phyloP scores from a whole-genome alignment of 169 alveolate genomes.

The Miamiensis avidus region DNA sequence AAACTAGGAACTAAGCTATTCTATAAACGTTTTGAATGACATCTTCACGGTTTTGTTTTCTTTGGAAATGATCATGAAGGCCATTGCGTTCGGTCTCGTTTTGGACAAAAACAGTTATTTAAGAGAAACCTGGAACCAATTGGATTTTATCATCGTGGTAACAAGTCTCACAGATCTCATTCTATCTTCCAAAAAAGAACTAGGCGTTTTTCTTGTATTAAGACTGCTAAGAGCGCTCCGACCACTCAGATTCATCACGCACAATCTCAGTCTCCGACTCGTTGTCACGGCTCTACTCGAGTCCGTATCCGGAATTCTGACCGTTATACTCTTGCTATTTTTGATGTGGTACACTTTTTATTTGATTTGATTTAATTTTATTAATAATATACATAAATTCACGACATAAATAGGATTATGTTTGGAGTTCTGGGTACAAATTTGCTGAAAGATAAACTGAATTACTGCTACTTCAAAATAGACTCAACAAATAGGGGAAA shows the following conservation, averaged over 20 bases:
- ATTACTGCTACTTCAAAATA: conserved; percentile 31
- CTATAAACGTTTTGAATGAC: conserved; percentile 50
- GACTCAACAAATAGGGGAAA: background rate
- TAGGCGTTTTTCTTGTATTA: conserved; percentile 34
- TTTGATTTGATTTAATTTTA: conserved; percentile 65
- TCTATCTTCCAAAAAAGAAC: conserved; percentile 32
- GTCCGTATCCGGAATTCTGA: conserved; percentile 79
- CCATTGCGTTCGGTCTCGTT: conserved; percentile 70
- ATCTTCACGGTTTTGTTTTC: conserved; percentile 66
- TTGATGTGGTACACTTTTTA: conserved; percentile 75
- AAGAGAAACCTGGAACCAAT: conserved; percentile 77
- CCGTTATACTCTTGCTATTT: conserved; percentile 71
- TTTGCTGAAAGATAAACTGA: conserved; percentile 30
- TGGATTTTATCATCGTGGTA: conserved; percentile 76
- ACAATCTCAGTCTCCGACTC: conserved; percentile 76
- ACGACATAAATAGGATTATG: conserved; percentile 26
- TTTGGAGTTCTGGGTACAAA: conserved; percentile 42
- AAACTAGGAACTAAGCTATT: conserved; percentile 28
- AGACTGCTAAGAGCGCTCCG: conserved; percentile 84
- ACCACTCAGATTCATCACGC: conserved; percentile 85
- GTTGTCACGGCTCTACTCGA: conserved; percentile 77
- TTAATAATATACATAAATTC: conserved; percentile 48
- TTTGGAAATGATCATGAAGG: conserved; percentile 62
- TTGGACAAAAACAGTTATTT: conserved; percentile 63
- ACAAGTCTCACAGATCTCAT: conserved; percentile 63